Base-by-base conservation (phyloP, 1,139 yeast species). In the Meyerozyma athensensis region DNA sequence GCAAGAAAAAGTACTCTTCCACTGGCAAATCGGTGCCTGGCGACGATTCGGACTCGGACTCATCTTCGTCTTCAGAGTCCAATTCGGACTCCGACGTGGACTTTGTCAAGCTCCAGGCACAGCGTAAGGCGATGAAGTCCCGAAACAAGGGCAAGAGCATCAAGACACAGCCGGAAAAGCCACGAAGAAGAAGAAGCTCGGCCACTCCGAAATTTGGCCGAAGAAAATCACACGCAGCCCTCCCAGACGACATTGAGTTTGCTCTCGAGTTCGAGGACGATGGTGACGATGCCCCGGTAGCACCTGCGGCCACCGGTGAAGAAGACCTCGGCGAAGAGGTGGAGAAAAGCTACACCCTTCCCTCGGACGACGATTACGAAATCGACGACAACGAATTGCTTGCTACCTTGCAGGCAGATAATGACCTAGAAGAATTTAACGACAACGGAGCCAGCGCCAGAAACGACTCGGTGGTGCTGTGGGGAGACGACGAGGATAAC, bases 371-470 rank as follows among this genome's bases (percentile, higher is more conserved):
- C 8, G 82, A 77, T 50, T 76, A 80, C 52, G 86, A 81, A 50
- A 77, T 82, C 43, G 89, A 82, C 53, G 84, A 81, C 49, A 82
- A 81, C 48, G 85, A 80, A 44, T 68, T 82, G 42, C 69, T 82
- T 39, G 82, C 82, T 32, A 80, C 87, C 1, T 63, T 79, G 36
- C 84, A 80, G 47, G 84, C 80, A 17, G 86, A 81, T 49, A 75
- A 77, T 45, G 84, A 78, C 45, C 60, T 71, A 26, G 73, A 73
- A 31, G 81, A 75, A 44, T 62, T 72, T 24, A 47, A 52, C 26
- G 56, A 41, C 3, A 35, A 33, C 8, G 36, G 30, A 2, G 39
- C 37, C 32, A 42, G 43, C 19, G 28, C 28, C 28, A 47, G 71
- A 14, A 55, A 69, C 34, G 63, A 67, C 39, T 74, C 79, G 2